Percentiles rank a stretch among this genome's conserved stretches.
Conservation (phyloP, 805 yeast genomes). For the Ogataea glucozyma region DNA sequence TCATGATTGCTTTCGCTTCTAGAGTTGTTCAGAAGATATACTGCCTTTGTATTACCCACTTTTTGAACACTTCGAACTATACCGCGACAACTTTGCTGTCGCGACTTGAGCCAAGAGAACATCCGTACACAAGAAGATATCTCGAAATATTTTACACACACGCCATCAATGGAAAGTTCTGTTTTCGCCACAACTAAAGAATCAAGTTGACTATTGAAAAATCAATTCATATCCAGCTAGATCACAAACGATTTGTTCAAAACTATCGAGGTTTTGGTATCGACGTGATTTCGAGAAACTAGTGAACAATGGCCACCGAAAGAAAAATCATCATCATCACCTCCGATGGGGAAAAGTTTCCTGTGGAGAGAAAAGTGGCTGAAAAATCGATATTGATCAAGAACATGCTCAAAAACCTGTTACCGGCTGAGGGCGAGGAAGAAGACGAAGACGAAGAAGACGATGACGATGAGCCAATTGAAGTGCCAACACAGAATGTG, state of each 20-base stretch:
- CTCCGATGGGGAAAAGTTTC: slow-evolving; percentile 77
- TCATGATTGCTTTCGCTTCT: too few relatives aligned
- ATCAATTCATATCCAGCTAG: too few relatives aligned
- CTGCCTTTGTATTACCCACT: too few relatives aligned
- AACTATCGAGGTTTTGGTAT: background rate
- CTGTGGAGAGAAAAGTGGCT: slow-evolving; percentile 78
- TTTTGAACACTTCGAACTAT: too few relatives aligned
- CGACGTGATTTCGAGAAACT: background rate
- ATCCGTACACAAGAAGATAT: background rate
- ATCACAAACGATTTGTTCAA: too few relatives aligned
- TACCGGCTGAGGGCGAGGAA: slow-evolving; percentile 38
- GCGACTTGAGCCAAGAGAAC: background rate
- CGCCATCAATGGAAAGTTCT: too few relatives aligned
- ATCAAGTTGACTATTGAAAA: too few relatives aligned
- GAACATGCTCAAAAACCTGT: slow-evolving; percentile 77
- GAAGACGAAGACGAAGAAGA: slow-evolving; percentile 45
- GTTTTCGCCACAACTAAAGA: too few relatives aligned
- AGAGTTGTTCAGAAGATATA: too few relatives aligned
- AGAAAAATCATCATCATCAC: slow-evolving; percentile 51
- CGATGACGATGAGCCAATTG: slow-evolving; percentile 66
- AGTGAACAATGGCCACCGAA: slow-evolving; percentile 18
- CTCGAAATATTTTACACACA: background rate
- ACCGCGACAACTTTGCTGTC: background rate
- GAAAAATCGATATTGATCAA: slow-evolving; percentile 83
- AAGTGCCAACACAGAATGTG: slow-evolving; percentile 89